Conservation (phyloP, 106 monocot genomes). For the Dendrobium chrysotoxum region DNA sequence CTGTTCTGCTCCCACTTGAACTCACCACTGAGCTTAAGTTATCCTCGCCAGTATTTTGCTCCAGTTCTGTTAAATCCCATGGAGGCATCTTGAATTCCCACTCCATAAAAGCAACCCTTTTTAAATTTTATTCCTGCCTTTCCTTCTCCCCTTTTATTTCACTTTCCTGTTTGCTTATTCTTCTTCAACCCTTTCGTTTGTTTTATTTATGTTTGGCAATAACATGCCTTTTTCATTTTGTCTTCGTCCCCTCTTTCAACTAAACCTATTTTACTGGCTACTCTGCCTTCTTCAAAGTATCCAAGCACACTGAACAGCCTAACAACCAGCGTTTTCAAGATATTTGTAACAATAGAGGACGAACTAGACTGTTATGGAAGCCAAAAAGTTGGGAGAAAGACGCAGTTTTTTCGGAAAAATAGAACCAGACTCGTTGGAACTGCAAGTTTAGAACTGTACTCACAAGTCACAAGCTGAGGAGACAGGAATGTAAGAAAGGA, state of each 20-base stretch:
- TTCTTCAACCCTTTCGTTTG: neutral
- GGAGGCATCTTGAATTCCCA: conserved; percentile 62
- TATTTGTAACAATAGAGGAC: neutral
- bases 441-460: neutral
- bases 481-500: neutral
- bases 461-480: neutral
- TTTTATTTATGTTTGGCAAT: neutral
- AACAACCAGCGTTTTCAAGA: neutral
- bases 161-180: neutral
- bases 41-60: conserved; percentile 22
- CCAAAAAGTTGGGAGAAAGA: neutral
- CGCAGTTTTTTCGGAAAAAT: too few relatives aligned
- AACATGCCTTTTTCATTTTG: neutral
- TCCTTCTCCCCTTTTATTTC: neutral
- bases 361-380: neutral
- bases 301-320: neutral
- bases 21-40: conserved; percentile 17
- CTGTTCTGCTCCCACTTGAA: conserved; percentile 10
- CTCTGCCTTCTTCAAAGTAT: neutral
- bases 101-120: conserved; percentile 39
- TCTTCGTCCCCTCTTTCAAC: neutral
- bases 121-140: neutral
- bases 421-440: neutral
- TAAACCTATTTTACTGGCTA: neutral
- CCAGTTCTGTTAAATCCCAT: conserved; percentile 58